Evolutionary conservation across 768 basidiomycete species (phyloP).

Genomic region (Fomitopsis serialis): DNA sequence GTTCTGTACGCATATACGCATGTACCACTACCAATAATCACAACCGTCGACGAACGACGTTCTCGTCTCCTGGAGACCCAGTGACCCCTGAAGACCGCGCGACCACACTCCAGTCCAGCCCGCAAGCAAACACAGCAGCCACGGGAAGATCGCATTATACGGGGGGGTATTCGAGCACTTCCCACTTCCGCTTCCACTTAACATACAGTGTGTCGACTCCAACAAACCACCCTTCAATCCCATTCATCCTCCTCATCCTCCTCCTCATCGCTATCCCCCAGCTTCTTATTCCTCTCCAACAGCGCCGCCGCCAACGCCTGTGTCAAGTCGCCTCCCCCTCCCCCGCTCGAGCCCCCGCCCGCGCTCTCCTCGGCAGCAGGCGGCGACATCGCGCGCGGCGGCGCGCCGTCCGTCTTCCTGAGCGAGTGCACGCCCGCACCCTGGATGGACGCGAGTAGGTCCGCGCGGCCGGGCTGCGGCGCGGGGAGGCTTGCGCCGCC

Average conservation of each 20-base stretch:
- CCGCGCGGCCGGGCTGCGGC: slow-evolving; percentile 54
- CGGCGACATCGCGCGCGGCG: slow-evolving; percentile 29
- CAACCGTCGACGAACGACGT: too few relatives aligned
- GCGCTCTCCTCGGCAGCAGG: slow-evolving; percentile 27
- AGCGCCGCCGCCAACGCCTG: slow-evolving; percentile 81
- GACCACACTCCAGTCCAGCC: too few relatives aligned
- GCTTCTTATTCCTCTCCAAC: slow-evolving; percentile 75
- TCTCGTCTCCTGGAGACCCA: too few relatives aligned
- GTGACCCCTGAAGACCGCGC: too few relatives aligned
- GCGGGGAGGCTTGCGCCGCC: slow-evolving; percentile 34
- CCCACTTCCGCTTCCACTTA: too few relatives aligned
- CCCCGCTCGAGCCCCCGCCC: slow-evolving; percentile 29
- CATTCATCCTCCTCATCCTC: slow-evolving; percentile 30
- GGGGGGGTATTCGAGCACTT: too few relatives aligned
- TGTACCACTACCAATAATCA: too few relatives aligned
- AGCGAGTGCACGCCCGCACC: slow-evolving; percentile 72
- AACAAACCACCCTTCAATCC: slow-evolving; percentile 12
- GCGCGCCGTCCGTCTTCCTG: slow-evolving; percentile 43
- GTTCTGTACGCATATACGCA: neutral
- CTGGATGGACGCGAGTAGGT: slow-evolving; percentile 76
- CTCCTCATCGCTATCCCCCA: slow-evolving; percentile 63
- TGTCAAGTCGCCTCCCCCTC: slow-evolving; percentile 70
- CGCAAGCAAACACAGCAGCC: too few relatives aligned
- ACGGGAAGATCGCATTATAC: too few relatives aligned
- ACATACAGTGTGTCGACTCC: too few relatives aligned